phyloP scores from a whole-genome alignment of 495 filamentous ascomycete genomes.

The Letharia lupina region DNA sequence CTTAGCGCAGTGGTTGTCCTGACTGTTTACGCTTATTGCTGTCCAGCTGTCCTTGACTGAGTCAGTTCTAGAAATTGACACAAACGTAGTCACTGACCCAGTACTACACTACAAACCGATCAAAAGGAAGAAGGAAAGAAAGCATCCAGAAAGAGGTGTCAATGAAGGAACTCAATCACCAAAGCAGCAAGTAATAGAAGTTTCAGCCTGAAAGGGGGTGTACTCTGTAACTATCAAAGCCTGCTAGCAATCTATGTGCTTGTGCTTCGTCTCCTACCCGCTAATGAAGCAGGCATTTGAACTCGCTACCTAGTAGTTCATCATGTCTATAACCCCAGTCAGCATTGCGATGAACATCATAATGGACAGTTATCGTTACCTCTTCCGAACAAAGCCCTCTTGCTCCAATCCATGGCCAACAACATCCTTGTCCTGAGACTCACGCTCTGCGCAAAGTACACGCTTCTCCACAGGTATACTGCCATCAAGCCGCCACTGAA shows the following conservation, averaged over 20 bases:
- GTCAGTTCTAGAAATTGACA: background rate
- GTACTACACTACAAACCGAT: background rate
- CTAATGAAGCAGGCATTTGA: background rate
- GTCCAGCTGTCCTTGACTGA: background rate
- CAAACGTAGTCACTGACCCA: background rate
- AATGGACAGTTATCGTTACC: slow-evolving; percentile 43
- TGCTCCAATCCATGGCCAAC: slow-evolving; percentile 97
- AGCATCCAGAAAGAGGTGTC: background rate
- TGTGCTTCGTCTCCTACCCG: background rate
- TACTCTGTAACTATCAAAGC: no score
- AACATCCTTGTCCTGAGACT: slow-evolving; percentile 81
- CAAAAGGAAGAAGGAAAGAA: background rate
- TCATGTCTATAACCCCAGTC: slow-evolving; percentile 27
- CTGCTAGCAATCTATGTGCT: background rate
- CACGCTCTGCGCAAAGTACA: slow-evolving; percentile 98
- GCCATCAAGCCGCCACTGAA: slow-evolving; percentile 81
- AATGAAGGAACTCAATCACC: background rate
- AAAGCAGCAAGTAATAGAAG: background rate
- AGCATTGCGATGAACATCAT: background rate
- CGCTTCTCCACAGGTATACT: slow-evolving; percentile 92
- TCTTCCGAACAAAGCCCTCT: slow-evolving; percentile 90
- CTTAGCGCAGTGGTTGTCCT: background rate
- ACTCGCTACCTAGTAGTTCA: slow-evolving; percentile 28
- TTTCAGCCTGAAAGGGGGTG: background rate
- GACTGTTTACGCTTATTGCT: background rate